These are phyloP conservation scores for Saccharomyces hybrid DNA, from an alignment of 1,139 yeast species.

Conservation along the genomic window DNA sequence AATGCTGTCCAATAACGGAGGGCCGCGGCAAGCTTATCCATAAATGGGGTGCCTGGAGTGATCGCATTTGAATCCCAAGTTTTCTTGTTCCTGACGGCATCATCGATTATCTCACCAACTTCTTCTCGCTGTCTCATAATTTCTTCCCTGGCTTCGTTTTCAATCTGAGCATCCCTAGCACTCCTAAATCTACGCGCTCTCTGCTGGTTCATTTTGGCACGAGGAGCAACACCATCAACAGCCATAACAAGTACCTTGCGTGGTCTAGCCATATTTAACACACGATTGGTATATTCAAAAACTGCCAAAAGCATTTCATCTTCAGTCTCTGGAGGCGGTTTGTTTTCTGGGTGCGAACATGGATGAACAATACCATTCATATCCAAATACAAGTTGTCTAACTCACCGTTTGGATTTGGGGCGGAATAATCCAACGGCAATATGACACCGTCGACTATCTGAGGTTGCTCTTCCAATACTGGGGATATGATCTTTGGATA, in stretches of 20 bases:
- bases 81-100: slow-evolving; percentile 41
- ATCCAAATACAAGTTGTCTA: slow-evolving; percentile 83
- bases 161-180: slow-evolving; percentile 83
- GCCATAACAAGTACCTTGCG: slow-evolving; percentile 88
- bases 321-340: slow-evolving; percentile 89
- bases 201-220: slow-evolving; percentile 99
- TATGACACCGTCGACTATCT: slow-evolving; percentile 46
- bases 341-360: slow-evolving; percentile 92
- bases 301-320: slow-evolving; percentile 92
- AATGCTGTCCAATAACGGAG: slow-evolving; percentile 86
- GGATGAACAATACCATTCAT: slow-evolving; percentile 99
- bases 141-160: slow-evolving; percentile 53
- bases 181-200: slow-evolving; percentile 90
- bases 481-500: slow-evolving; percentile 93
- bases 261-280: slow-evolving; percentile 89
- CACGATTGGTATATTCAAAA: slow-evolving; percentile 83
- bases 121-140: slow-evolving; percentile 42
- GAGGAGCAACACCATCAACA: slow-evolving; percentile 97
- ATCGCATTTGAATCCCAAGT: slow-evolving; percentile 93
- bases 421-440: slow-evolving; percentile 62
- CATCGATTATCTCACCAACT: slow-evolving; percentile 61
- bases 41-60: slow-evolving; percentile 97
- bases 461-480: slow-evolving; percentile 68
- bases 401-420: slow-evolving; percentile 92
- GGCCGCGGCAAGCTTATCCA: slow-evolving; percentile 81